Conservation (phyloP, 1,284 basidiomycete genomes). For the Moesziomyces sp. region DNA sequence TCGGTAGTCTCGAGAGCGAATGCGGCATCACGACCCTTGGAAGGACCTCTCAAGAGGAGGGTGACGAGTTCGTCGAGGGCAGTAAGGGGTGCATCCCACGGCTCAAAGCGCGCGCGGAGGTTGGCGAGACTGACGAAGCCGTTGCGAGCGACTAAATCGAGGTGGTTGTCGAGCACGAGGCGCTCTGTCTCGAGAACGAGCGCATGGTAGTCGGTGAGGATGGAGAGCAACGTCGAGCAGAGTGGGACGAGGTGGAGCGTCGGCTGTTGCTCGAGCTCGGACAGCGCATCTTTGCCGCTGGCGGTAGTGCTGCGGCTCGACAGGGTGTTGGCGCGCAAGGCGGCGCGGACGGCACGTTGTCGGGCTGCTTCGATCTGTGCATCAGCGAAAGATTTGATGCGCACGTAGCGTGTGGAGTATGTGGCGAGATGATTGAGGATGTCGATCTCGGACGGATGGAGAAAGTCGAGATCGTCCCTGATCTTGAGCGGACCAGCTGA, state of each 20-base stretch:
- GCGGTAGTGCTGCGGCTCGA: constrained; percentile 8
- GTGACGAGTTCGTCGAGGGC: constrained; percentile 45
- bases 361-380: constrained; percentile 38
- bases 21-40: constrained; percentile 15
- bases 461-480: constrained; percentile 34
- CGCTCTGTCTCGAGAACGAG: constrained; percentile 43
- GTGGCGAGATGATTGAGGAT: constrained; percentile 47
- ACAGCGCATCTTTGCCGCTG: constrained; percentile 14
- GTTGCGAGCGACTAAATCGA: constrained; percentile 28
- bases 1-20: constrained; percentile 17
- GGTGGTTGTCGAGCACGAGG: constrained; percentile 30
- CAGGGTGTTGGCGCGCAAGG: constrained; percentile 34
- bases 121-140: constrained; percentile 51
- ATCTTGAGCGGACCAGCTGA: constrained; percentile 15
- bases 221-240: constrained; percentile 42
- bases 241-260: constrained; percentile 52
- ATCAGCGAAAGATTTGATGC: constrained; percentile 43
- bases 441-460: constrained; percentile 44
- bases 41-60: constrained; percentile 26
- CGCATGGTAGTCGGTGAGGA: constrained; percentile 39
- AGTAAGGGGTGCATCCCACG: constrained; percentile 44
- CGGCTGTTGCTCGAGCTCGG: constrained; percentile 29
- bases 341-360: constrained; percentile 38
- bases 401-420: constrained; percentile 35
- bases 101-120: constrained; percentile 42